Base-by-base conservation (phyloP, 1,284 basidiomycete species). In the Violaceomyces palustris region DNA sequence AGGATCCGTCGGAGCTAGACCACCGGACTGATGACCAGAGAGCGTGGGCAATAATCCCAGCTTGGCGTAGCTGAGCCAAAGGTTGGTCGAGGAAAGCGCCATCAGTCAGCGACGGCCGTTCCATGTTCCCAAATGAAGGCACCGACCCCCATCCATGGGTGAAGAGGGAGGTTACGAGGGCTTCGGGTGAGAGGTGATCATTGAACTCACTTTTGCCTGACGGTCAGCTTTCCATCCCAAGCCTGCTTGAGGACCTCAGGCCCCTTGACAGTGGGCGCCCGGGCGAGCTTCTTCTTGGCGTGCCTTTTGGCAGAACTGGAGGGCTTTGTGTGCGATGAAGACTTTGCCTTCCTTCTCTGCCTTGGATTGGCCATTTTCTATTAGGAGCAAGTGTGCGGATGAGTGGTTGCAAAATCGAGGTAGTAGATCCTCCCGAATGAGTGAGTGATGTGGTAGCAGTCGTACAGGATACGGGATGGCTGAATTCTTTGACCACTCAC, bases 121-220 rank as follows among this genome's bases (percentile, higher is more conserved):
- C n/a, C n/a, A n/a, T n/a, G n/a, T n/a, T n/a, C n/a, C n/a, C n/a
- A n/a, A n/a, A n/a, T n/a, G n/a, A n/a, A n/a, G n/a, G n/a, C n/a
- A n/a, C n/a, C n/a, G n/a, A n/a, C n/a, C n/a, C n/a, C n/a, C n/a
- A n/a, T n/a, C n/a, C n/a, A n/a, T n/a, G n/a, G n/a, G n/a, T n/a
- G n/a, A n/a, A n/a, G n/a, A n/a, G n/a, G n/a, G n/a, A n/a, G n/a
- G n/a, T n/a, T n/a, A n/a, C n/a, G n/a, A n/a, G n/a, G n/a, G n/a
- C n/a, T n/a, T n/a, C n/a, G n/a, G n/a, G n/a, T n/a, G n/a, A n/a
- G n/a, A n/a, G n/a, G n/a, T n/a, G n/a, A n/a, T n/a, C n/a, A n/a
- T n/a, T n/a, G n/a, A n/a, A n/a, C n/a, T n/a, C 71, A 93, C 90
- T 96, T 97, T 80, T 96, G 92, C 60, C 82, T 81, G 21, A 93